phyloP scores from a whole-genome alignment of 2,329 filamentous ascomycete species.

The Teratosphaeria pseudoeucalypti region DNA sequence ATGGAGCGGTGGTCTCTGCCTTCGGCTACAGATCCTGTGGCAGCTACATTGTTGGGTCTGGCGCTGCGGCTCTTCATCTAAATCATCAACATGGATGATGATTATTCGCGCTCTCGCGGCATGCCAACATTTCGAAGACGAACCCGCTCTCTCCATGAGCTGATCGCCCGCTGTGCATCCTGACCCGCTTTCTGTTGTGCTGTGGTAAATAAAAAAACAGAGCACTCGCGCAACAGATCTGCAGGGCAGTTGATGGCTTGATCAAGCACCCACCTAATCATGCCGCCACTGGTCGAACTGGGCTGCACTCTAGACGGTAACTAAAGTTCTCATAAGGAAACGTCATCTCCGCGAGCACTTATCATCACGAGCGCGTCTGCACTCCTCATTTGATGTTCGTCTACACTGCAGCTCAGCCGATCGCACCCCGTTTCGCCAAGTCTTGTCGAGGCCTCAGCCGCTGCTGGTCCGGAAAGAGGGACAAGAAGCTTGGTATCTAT shows the following conservation, averaged over 20 bases:
- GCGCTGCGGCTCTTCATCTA: background rate
- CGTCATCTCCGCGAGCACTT: constrained; percentile 1
- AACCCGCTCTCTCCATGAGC: background rate
- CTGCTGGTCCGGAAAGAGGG: background rate
- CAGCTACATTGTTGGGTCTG: background rate
- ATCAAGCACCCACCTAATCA: background rate
- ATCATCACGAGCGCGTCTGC: background rate
- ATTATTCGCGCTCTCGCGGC: background rate
- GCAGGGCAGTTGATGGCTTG: background rate
- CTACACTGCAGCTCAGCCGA: constrained; percentile 1
- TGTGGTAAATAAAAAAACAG: background rate
- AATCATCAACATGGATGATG: background rate
- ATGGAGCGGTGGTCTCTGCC: background rate
- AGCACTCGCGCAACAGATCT: background rate
- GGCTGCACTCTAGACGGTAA: background rate
- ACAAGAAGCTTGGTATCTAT: background rate
- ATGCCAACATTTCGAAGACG: background rate
- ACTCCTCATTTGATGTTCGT: background rate
- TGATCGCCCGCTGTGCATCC: background rate
- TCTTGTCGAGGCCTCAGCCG: background rate
- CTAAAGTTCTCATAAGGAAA: background rate
- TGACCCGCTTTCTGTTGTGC: background rate
- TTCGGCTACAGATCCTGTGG: background rate
- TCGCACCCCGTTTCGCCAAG: background rate
- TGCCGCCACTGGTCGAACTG: background rate